These are phyloP conservation scores for Melanogaster broomeanus DNA, from an alignment of 768 basidiomycete species.

Conservation along the genomic window DNA sequence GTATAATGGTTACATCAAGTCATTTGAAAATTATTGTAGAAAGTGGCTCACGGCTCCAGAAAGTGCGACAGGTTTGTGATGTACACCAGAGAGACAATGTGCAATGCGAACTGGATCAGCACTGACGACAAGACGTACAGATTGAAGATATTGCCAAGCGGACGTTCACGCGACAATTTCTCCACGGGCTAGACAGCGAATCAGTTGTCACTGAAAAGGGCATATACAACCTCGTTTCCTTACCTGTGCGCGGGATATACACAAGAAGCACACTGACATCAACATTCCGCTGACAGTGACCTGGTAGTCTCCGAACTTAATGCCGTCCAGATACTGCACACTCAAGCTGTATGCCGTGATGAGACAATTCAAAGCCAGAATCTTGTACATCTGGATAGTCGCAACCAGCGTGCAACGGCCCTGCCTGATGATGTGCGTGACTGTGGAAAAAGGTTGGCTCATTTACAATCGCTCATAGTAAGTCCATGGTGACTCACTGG, in stretches of 20 bases:
- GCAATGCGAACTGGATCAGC: conserved; percentile 89
- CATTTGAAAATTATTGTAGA: background rate
- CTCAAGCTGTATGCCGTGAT: conserved; percentile 99
- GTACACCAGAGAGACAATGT: conserved; percentile 88
- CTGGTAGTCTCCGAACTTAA: conserved; percentile 99
- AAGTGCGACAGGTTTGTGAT: conserved; percentile 84
- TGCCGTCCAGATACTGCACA: conserved; percentile 97
- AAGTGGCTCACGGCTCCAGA: conserved; percentile 69
- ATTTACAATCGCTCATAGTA: background rate
- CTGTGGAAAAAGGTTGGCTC: conserved; percentile 39
- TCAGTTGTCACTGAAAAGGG: background rate
- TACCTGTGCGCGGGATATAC: conserved; percentile 96
- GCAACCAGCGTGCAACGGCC: conserved; percentile 98
- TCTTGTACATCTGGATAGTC: conserved; percentile 99
- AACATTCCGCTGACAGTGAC: conserved; percentile 90
- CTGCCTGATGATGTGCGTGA: conserved; percentile 96
- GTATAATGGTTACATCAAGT: conserved; percentile 7
- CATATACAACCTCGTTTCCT: conserved; percentile 16
- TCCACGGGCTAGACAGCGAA: conserved; percentile 89
- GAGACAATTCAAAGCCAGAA: conserved; percentile 93
- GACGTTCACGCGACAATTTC: conserved; percentile 90
- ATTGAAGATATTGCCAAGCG: conserved; percentile 95
- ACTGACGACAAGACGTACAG: conserved; percentile 93
- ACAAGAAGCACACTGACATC: conserved; percentile 98
- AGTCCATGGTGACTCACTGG: conserved; percentile 59